These are phyloP conservation scores for Wickerhamomyces queroliae DNA, from an alignment of 805 yeast species.

Conservation along the genomic window DNA sequence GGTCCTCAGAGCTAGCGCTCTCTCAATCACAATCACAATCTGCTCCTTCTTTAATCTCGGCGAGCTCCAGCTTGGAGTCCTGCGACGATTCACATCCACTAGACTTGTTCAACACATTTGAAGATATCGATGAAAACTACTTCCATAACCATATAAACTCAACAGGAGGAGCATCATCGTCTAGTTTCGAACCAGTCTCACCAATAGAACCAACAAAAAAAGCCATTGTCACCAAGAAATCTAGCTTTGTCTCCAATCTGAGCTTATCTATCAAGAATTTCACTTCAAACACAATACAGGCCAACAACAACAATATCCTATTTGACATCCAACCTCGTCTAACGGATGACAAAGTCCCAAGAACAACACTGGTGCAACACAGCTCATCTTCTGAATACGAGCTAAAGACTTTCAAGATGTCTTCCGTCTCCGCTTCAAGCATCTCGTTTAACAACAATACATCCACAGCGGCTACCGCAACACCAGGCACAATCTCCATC, in stretches of 20 bases:
- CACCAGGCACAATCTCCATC: conserved; percentile 4
- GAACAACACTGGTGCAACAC: neutral
- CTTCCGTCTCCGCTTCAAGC: conserved; percentile 13
- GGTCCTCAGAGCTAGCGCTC: conserved; percentile 1
- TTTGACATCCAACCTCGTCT: conserved; percentile 22
- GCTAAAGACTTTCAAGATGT: conserved; percentile 20
- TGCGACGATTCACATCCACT: conserved; percentile 16
- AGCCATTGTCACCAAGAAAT: conserved; percentile 4
- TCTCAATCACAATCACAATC: conserved; percentile 6
- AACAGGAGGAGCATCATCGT: conserved; percentile 3
- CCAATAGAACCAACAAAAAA: neutral
- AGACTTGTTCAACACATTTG: conserved; percentile 6
- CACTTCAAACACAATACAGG: conserved; percentile 10
- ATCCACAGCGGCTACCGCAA: conserved; percentile 3
- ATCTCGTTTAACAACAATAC: conserved; percentile 2
- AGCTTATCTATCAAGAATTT: conserved; percentile 14
- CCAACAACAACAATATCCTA: conserved; percentile 15
- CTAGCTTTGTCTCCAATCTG: conserved; percentile 19
- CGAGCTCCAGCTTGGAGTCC: conserved; percentile 9
- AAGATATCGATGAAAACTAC: conserved; percentile 6
- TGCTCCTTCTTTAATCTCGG: conserved; percentile 10
- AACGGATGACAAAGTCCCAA: conserved; percentile 21
- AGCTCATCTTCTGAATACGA: conserved; percentile 11
- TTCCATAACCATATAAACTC: conserved; percentile 1
- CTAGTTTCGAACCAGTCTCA: conserved; percentile 1